Evolutionary conservation across 176 grass and related monocot genomes (phyloP).

Genomic region (Secale cereale): DNA sequence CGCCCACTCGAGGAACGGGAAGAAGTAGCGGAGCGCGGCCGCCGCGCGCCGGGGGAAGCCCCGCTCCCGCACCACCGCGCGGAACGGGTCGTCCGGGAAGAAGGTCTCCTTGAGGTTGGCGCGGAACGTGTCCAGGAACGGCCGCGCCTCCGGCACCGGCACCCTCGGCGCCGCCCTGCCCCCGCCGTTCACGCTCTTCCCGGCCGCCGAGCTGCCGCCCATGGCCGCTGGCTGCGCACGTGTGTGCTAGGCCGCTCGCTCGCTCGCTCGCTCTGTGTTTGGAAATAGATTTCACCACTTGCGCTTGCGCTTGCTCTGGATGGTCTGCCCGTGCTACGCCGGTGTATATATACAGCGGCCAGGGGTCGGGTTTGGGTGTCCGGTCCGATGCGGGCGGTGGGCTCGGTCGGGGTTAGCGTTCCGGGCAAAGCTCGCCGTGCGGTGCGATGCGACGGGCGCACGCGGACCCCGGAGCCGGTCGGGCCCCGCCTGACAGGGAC

Average conservation of each 20-base stretch:
- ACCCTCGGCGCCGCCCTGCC: constrained; percentile 19
- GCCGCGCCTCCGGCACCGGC: constrained; percentile 49
- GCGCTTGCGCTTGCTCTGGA: background rate
- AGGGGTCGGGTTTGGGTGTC: background rate
- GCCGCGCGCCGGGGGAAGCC: constrained; percentile 10
- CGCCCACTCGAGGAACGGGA: constrained; percentile 68
- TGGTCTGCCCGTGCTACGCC: background rate
- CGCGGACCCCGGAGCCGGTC: too few relatives aligned
- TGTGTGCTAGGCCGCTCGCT: background rate
- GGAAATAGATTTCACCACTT: background rate
- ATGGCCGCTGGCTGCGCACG: background rate
- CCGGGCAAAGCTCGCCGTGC: background rate
- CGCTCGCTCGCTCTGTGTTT: background rate
- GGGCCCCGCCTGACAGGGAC: background rate
- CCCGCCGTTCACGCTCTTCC: background rate
- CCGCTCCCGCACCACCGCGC: constrained; percentile 40
- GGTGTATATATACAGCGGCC: constrained; percentile 2
- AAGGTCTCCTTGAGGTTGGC: constrained; percentile 87
- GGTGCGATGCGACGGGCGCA: background rate
- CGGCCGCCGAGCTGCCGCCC: constrained; percentile 37
- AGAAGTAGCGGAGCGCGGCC: constrained; percentile 66
- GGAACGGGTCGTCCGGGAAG: constrained; percentile 93
- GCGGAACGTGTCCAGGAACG: constrained; percentile 70
- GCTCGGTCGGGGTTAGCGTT: background rate
- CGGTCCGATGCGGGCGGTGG: background rate